These are phyloP conservation scores for Cytospora piceicola DNA, from an alignment of 2,329 filamentous ascomycete species.

Conservation along the genomic window DNA sequence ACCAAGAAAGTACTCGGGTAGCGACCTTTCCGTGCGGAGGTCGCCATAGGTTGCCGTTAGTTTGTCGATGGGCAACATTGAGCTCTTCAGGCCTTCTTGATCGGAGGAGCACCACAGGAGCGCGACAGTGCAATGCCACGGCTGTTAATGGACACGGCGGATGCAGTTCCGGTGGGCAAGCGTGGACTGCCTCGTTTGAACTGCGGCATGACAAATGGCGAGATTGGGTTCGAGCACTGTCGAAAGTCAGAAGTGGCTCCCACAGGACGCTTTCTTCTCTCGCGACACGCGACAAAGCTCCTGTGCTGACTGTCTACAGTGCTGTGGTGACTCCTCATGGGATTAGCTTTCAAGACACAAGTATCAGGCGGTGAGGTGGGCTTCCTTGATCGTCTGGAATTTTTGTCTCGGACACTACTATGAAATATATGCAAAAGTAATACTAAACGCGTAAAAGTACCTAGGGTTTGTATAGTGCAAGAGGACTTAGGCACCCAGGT, in stretches of 20 bases:
- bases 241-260: not conserved
- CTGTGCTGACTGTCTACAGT: not conserved
- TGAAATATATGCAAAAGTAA: constrained; percentile 18
- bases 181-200: not conserved
- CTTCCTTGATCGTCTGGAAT: not conserved
- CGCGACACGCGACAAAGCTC: not conserved
- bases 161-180: not conserved
- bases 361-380: not conserved
- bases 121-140: not conserved
- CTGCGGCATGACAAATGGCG: not conserved
- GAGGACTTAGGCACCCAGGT: not conserved
- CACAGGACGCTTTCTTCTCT: not conserved
- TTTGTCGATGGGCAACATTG: not conserved
- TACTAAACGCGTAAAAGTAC: not conserved
- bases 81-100: not conserved
- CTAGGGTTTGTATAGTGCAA: not conserved
- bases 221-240: not conserved
- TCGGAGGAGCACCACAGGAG: not conserved
- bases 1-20: too few relatives aligned
- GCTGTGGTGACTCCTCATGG: too few relatives aligned
- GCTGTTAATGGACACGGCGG: not conserved
- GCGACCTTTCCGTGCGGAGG: not conserved
- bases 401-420: not conserved
- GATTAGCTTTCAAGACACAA: not conserved
- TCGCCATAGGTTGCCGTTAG: not conserved